Percentiles rank a stretch among this genome's conserved stretches.
Evolutionary conservation across 768 basidiomycete genomes (phyloP).

Genomic region (Suillus sp.): DNA sequence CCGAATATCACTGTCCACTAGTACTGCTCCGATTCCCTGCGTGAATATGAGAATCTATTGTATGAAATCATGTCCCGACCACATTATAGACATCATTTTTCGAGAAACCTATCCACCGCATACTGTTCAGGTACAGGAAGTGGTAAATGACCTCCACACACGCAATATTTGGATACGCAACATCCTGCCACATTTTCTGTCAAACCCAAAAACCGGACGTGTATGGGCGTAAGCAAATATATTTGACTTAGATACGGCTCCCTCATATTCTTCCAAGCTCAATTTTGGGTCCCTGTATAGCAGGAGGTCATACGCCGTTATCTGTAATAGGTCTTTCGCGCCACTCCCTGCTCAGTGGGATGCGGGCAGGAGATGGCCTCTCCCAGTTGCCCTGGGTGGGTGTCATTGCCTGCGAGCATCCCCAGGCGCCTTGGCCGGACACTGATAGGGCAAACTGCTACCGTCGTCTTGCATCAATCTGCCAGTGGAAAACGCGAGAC

Average conservation of each 20-base stretch:
- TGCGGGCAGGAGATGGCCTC: conserved; percentile 1
- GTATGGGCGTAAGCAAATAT: conserved; percentile 2
- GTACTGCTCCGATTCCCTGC: background rate
- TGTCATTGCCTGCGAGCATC: conserved; percentile 4
- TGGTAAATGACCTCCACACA: conserved; percentile 6
- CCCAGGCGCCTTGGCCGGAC: conserved; percentile 1
- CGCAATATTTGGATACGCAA: conserved; percentile 1
- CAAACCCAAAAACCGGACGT: background rate
- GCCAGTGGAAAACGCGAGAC: background rate
- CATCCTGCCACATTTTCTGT: conserved; percentile 2
- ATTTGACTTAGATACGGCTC: background rate
- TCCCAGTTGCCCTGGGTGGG: conserved; percentile 1
- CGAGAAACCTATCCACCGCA: background rate
- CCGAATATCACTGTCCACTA: background rate
- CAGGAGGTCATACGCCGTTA: background rate
- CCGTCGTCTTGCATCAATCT: background rate
- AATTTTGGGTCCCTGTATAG: conserved; percentile 3
- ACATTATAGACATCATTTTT: background rate
- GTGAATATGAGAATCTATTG: background rate
- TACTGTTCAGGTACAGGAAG: background rate
- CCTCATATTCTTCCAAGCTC: background rate
- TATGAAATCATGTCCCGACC: conserved; percentile 5
- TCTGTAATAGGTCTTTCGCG: conserved; percentile 1
- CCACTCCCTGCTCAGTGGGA: conserved; percentile 3
- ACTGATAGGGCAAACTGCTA: background rate